Evolutionary conservation across 441 rosid species (phyloP).

Genomic region (Dalechampia spathulata): DNA sequence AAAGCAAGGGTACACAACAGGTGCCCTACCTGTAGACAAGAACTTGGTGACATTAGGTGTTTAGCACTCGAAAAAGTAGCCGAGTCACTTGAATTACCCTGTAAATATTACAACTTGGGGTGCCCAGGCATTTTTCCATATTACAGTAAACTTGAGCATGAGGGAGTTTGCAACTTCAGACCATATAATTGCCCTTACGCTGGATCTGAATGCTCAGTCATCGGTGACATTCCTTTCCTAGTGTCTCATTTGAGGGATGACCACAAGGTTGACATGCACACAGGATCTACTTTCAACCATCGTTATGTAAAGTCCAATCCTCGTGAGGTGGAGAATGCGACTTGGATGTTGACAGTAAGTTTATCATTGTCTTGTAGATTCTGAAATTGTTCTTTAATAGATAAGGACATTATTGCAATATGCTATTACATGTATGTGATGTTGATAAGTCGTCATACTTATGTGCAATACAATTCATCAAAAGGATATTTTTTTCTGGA

Average conservation of each 20-base stretch:
- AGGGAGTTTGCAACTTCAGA: conserved; percentile 47
- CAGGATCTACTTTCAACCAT: conserved; percentile 65
- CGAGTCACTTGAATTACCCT: conserved; percentile 64
- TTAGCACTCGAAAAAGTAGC: conserved; percentile 76
- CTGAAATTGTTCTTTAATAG: too few species aligned
- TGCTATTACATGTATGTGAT: too few species aligned
- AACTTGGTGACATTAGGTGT: conserved; percentile 71
- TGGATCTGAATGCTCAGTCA: conserved; percentile 60
- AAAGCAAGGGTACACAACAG: conserved; percentile 62
- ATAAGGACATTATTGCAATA: too few species aligned
- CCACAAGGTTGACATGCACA: conserved; percentile 34
- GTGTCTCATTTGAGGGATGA: conserved; percentile 50
- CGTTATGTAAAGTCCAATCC: conserved; percentile 74
- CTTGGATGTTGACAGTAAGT: conserved; percentile 73
- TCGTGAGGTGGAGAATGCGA: conserved; percentile 68
- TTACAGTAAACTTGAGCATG: conserved; percentile 70
- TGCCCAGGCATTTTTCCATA: conserved; percentile 58
- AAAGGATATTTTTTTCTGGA: too few species aligned
- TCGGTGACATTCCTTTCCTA: conserved; percentile 56
- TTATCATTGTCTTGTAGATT: neutral
- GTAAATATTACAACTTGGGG: conserved; percentile 58
- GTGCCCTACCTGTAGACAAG: conserved; percentile 71
- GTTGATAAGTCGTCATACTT: too few species aligned
- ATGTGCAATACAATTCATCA: too few species aligned
- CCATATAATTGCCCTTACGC: conserved; percentile 70